A percentile compares a stretch with the other conserved stretches of the same genome.
Evolutionary conservation across 306 rosid genomes (phyloP).

Genomic region (Fagus crenata): DNA sequence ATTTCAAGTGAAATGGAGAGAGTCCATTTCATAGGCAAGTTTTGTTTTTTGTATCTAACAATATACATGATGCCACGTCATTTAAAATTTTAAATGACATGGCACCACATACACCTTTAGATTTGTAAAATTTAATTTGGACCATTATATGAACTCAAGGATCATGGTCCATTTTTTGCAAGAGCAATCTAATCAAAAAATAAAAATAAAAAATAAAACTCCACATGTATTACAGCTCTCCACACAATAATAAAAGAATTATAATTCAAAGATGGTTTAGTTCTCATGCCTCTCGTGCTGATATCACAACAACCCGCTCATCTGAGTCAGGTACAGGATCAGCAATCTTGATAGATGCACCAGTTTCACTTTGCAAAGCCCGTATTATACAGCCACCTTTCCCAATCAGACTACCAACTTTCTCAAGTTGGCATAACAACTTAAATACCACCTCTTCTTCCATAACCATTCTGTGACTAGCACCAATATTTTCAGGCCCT

Average conservation of each 20-base stretch:
- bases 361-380: conserved; percentile 75
- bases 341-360: conserved; percentile 77
- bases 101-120: too few species aligned
- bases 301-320: conserved; percentile 75
- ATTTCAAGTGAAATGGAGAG: too few species aligned
- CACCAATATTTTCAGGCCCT: conserved; percentile 54
- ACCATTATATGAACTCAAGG: too few species aligned
- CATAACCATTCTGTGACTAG: conserved; percentile 52
- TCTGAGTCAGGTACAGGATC: conserved; percentile 73
- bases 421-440: conserved; percentile 73
- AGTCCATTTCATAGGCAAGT: too few species aligned
- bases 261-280: conserved; percentile 24
- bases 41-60: too few species aligned
- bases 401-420: conserved; percentile 89
- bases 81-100: too few species aligned
- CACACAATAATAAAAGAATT: conserved; percentile 14
- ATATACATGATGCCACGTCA: too few species aligned
- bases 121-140: too few species aligned
- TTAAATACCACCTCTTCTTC: conserved; percentile 87
- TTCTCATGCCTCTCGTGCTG: conserved; percentile 73
- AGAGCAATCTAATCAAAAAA: neutral
- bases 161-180: neutral
- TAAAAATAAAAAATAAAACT: too few species aligned
- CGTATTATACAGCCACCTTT: conserved; percentile 85
- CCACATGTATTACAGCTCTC: neutral